These are phyloP conservation scores for Backusella liffmaniae DNA, from an alignment of 192 early-diverging fungal species.

Conservation along the genomic window DNA sequence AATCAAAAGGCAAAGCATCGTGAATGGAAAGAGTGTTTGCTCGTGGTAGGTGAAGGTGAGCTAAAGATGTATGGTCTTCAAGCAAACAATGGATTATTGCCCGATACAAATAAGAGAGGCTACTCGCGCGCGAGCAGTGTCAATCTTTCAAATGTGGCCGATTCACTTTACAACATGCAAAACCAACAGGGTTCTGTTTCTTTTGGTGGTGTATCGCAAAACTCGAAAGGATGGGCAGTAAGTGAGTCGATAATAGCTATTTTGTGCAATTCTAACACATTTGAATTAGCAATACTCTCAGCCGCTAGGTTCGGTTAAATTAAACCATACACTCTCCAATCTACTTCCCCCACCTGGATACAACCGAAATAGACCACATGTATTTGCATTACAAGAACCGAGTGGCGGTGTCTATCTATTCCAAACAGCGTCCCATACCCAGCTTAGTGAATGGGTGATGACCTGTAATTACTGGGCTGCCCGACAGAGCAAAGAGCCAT, in stretches of 20 bases:
- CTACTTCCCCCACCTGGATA: constrained; percentile 85
- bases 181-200: background rate
- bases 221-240: constrained; percentile 5
- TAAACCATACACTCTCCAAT: constrained; percentile 85
- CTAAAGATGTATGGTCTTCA: constrained; percentile 85
- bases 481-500: constrained; percentile 84
- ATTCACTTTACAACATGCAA: constrained; percentile 13
- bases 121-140: constrained; percentile 26
- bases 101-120: constrained; percentile 30
- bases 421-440: constrained; percentile 70
- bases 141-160: constrained; percentile 23
- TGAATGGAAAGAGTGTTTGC: constrained; percentile 81
- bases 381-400: constrained; percentile 82
- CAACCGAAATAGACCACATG: constrained; percentile 68
- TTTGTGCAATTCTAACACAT: background rate
- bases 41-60: constrained; percentile 71
- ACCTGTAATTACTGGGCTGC: constrained; percentile 97
- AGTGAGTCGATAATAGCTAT: background rate
- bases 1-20: constrained; percentile 82
- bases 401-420: constrained; percentile 90
- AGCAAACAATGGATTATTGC: constrained; percentile 19
- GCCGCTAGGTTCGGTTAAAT: constrained; percentile 43
- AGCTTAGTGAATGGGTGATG: constrained; percentile 80
- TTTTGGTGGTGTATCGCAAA: background rate
- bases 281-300: constrained; percentile 35